These are phyloP conservation scores for Boletus huronensis DNA, from an alignment of 768 basidiomycete species.

Conservation along the genomic window DNA sequence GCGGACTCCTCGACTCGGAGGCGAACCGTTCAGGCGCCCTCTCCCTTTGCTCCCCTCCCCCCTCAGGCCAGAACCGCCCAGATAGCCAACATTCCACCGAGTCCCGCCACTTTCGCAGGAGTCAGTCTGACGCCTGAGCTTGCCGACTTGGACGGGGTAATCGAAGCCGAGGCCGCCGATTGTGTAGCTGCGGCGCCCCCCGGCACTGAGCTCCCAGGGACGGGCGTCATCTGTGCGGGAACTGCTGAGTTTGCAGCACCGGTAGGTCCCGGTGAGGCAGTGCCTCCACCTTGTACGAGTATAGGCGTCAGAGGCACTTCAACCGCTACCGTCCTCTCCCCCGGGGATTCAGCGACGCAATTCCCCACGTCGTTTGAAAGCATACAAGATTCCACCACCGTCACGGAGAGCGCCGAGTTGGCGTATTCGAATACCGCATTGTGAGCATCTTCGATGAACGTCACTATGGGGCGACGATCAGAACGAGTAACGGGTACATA, in stretches of 20 bases:
- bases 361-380: background rate
- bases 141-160: background rate
- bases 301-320: background rate
- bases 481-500: background rate
- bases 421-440: background rate
- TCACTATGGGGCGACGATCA: background rate
- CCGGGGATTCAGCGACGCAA: background rate
- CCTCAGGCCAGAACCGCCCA: background rate
- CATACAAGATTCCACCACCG: background rate
- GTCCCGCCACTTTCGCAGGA: background rate
- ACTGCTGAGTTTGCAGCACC: background rate
- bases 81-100: background rate
- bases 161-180: background rate
- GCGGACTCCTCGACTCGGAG: background rate
- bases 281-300: constrained; percentile 10
- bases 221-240: background rate
- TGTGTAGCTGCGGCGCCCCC: background rate
- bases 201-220: constrained; percentile 1
- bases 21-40: constrained; percentile 3
- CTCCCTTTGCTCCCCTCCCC: background rate
- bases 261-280: background rate
- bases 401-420: background rate
- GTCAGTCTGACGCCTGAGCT: constrained; percentile 1
- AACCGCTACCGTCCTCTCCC: background rate
- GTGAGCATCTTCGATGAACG: background rate